A percentile compares a stretch with the other conserved stretches of the same genome.
These are phyloP conservation scores for Saprolegnia parasitica DNA, from an alignment of 352 stramenopile genomes.

Conservation along the genomic window DNA sequence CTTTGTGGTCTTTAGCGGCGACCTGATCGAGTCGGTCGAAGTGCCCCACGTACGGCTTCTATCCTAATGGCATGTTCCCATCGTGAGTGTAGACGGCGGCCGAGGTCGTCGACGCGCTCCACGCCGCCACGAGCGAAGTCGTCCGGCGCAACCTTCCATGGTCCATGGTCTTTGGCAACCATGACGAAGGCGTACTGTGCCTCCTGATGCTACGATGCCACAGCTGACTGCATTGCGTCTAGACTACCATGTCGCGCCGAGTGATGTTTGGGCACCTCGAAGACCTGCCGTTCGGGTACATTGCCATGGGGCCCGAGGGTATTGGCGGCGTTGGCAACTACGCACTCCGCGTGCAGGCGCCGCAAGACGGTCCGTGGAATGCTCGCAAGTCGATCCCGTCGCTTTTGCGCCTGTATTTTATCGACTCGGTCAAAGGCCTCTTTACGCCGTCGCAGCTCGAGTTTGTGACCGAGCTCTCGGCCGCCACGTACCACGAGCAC, in stretches of 20 bases:
- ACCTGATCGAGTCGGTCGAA: conserved; percentile 41
- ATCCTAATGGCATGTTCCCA: neutral
- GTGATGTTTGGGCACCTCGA: conserved; percentile 39
- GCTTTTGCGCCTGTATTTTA: conserved; percentile 59
- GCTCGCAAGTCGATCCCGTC: conserved; percentile 28
- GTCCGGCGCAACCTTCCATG: conserved; percentile 49
- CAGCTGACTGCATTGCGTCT: neutral
- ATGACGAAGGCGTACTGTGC: conserved; percentile 38
- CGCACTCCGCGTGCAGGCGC: conserved; percentile 43
- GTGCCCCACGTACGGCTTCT: conserved; percentile 3
- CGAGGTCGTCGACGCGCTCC: conserved; percentile 36
- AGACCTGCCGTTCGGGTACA: conserved; percentile 42
- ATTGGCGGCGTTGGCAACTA: conserved; percentile 54
- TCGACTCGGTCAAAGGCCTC: conserved; percentile 54
- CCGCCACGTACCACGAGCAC: conserved; percentile 20
- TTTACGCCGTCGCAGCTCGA: conserved; percentile 51
- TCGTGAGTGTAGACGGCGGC: neutral
- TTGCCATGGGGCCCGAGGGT: conserved; percentile 32
- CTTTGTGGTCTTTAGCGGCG: conserved; percentile 52
- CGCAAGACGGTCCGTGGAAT: conserved; percentile 34
- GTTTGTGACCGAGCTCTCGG: conserved; percentile 39
- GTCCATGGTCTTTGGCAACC: conserved; percentile 54
- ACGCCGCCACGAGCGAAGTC: conserved; percentile 35
- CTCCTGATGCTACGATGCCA: neutral
- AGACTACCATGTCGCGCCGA: conserved; percentile 36